Base-by-base conservation (phyloP, 176 grass and related monocot species). In the Eleusine indica region DNA sequence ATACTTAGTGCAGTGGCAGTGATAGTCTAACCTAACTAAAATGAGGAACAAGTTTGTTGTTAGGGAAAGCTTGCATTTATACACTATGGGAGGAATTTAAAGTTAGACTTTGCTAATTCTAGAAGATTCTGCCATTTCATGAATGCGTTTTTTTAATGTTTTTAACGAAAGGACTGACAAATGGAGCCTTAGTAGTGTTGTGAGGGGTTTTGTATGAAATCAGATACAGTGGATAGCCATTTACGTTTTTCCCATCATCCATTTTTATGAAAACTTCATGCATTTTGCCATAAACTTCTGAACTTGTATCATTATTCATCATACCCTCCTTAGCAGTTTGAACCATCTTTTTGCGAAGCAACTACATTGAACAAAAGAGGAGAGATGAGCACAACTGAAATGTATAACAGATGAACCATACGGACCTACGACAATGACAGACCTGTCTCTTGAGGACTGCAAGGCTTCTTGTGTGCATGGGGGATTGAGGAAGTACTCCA, bases 391-490 rank as follows among this genome's bases (percentile, higher is more conserved):
- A 87, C 65, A 74, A 52, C 73, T 73, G 17, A 78, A 78, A 15
- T 54, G 43, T 81, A 90, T 80, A 52, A 54, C 16, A 65, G 14
- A 51, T 32, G 1, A 73, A 6, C 43, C 5, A 16, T 25, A 42
- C 13, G 32, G 1, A 70, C 40, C 38, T 60, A 15, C 40, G 17
- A 56, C 54, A 83, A 75, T 39, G 10, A 82, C 84, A 14, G 75
- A 97, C 95, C 92, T 92, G 92, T 66, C 86, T 83, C 82, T 89
- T 94, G 38, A 97, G 88, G 66, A 92, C 86, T 66, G 90, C 92
- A 66, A 94, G 95, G 78, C 92, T 92, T 87, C 89, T 91, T 19
- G 92, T 97, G 85, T 97, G 92, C 95, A 94, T 97, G 51, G 92
- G 92, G 22, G 95, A 87, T 68, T 97, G 95, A 17, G 92, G 95